Percentiles rank a stretch among this genome's conserved stretches.
Conservation (phyloP, 1,139 yeast genomes). For the Pichia sp. region DNA sequence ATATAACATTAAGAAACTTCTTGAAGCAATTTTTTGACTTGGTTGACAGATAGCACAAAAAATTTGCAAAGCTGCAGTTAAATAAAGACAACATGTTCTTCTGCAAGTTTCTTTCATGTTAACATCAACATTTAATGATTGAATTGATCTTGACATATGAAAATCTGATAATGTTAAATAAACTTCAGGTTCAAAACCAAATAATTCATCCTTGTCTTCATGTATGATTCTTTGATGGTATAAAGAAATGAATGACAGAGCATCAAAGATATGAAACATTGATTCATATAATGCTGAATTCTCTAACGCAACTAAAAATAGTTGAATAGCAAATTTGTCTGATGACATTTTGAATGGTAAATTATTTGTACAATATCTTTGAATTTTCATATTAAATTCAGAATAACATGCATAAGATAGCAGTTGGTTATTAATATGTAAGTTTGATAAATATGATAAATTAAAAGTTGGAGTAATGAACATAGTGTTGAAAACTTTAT, state of each 20-base stretch:
- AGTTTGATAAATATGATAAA: constrained; percentile 2
- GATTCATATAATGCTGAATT: constrained; percentile 12
- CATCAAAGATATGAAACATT: constrained; percentile 13
- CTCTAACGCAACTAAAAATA: constrained; percentile 8
- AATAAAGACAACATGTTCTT: constrained; percentile 6
- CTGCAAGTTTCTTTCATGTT: neutral
- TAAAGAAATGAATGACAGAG: constrained; percentile 13
- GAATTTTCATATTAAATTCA: constrained; percentile 14
- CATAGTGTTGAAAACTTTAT: constrained; percentile 6
- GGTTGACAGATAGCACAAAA: constrained; percentile 17
- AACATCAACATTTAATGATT: constrained; percentile 2
- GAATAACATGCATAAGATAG: constrained; percentile 18
- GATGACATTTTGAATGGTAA: constrained; percentile 17
- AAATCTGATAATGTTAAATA: constrained; percentile 17
- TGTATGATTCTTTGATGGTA: constrained; percentile 8
- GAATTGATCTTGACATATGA: constrained; percentile 17
- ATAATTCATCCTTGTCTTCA: constrained; percentile 1
- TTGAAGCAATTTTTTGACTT: constrained; percentile 14
- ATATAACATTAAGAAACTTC: constrained; percentile 13
- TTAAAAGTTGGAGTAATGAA: constrained; percentile 20
- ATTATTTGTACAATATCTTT: constrained; percentile 14
- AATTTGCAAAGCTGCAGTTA: constrained; percentile 13
- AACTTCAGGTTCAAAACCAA: constrained; percentile 11
- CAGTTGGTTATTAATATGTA: constrained; percentile 7
- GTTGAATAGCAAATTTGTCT: constrained; percentile 5